These are phyloP conservation scores for Xylariales sp. DNA, from an alignment of 2,329 filamentous ascomycete genomes.

Conservation along the genomic window DNA sequence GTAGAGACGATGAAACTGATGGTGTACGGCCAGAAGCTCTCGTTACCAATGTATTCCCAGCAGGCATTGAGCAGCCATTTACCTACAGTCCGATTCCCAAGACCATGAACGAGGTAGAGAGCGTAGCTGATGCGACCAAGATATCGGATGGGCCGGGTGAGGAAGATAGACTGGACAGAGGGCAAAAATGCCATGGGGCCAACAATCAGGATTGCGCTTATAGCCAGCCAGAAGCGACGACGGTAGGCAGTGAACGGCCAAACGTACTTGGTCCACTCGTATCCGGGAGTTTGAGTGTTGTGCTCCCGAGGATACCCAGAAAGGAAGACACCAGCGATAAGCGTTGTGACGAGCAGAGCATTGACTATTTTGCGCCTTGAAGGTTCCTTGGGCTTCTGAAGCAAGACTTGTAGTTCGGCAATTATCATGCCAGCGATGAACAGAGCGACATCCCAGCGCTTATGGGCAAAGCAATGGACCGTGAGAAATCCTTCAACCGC, in stretches of 20 bases:
- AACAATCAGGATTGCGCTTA: slow-evolving; percentile 32
- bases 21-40: slow-evolving; percentile 20
- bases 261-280: slow-evolving; percentile 23
- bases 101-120: slow-evolving; percentile 55
- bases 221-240: slow-evolving; percentile 25
- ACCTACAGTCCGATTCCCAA: slow-evolving; percentile 24
- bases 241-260: slow-evolving; percentile 25
- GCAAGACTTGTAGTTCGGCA: slow-evolving; percentile 22
- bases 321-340: slow-evolving; percentile 22
- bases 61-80: slow-evolving; percentile 19
- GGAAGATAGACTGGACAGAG: slow-evolving; percentile 18
- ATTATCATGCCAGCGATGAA: slow-evolving; percentile 25
- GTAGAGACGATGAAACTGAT: slow-evolving; percentile 22
- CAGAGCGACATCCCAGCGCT: slow-evolving; percentile 24
- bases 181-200: slow-evolving; percentile 23
- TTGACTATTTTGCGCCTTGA: slow-evolving; percentile 16
- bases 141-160: slow-evolving; percentile 42
- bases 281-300: slow-evolving; percentile 21
- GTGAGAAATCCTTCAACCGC: slow-evolving; percentile 19
- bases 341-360: slow-evolving; percentile 14
- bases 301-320: slow-evolving; percentile 25
- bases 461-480: slow-evolving; percentile 21
- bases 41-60: slow-evolving; percentile 29
- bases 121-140: slow-evolving; percentile 53
- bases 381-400: slow-evolving; percentile 18